phyloP scores from a whole-genome alignment of 225 moss, liverwort and hornwort species.

The Anthoceros angustus region DNA sequence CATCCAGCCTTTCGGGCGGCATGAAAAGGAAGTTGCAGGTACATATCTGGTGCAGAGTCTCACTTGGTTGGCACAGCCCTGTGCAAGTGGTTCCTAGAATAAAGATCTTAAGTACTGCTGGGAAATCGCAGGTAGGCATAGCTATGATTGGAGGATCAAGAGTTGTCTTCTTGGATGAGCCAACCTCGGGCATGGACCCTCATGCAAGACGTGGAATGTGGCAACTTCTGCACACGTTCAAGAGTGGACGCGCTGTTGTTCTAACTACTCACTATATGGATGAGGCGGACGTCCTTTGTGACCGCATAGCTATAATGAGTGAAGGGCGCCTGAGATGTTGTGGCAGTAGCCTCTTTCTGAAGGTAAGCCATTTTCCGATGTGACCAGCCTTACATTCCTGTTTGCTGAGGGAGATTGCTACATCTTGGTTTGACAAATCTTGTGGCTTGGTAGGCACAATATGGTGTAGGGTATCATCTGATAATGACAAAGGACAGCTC shows the following conservation, averaged over 20 bases:
- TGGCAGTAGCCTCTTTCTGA: constrained; percentile 82
- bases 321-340: constrained; percentile 83
- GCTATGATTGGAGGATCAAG: constrained; percentile 91
- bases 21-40: constrained; percentile 98
- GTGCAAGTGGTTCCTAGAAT: too few relatives aligned
- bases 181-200: constrained; percentile 89
- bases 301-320: constrained; percentile 92
- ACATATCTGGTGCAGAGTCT: neutral
- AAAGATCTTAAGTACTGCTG: neutral
- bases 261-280: constrained; percentile 99
- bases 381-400: neutral
- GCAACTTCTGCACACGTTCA: constrained; percentile 76
- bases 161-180: constrained; percentile 87
- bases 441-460: constrained; percentile 45
- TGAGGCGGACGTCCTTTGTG: constrained; percentile 88
- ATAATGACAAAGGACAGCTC: constrained; percentile 73
- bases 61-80: too few relatives aligned
- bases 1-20: constrained; percentile 72
- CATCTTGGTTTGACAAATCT: neutral
- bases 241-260: constrained; percentile 71
- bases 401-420: neutral
- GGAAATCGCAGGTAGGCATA: constrained; percentile 48
- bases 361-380: constrained; percentile 24
- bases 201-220: constrained; percentile 85
- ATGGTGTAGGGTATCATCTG: constrained; percentile 88